These are phyloP conservation scores for Inga laurina DNA, from an alignment of 306 rosid species.

Conservation along the genomic window DNA sequence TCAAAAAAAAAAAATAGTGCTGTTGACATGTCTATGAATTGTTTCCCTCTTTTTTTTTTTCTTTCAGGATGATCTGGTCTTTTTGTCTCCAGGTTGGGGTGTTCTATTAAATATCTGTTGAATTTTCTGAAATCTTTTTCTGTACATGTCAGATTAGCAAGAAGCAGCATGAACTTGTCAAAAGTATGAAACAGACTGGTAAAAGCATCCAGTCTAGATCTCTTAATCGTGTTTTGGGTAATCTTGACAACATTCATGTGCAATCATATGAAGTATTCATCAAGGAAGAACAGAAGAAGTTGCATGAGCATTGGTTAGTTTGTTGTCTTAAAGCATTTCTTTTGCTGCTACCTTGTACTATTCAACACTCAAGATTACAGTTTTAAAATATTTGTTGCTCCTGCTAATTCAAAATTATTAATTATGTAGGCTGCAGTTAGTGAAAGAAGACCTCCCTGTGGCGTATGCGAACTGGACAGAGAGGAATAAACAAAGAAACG, in stretches of 20 bases:
- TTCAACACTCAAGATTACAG: conserved; percentile 1
- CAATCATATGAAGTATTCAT: conserved; percentile 83
- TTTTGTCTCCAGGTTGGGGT: background rate
- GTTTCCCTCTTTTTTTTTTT: conserved; percentile 3
- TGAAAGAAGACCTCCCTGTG: conserved; percentile 67
- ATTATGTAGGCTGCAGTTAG: conserved; percentile 73
- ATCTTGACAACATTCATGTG: conserved; percentile 65
- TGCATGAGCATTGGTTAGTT: conserved; percentile 91
- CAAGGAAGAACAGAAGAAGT: conserved; percentile 85
- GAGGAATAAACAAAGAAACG: conserved; percentile 48
- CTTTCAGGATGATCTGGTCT: conserved; percentile 16
- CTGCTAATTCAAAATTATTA: conserved; percentile 29
- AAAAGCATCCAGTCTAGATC: conserved; percentile 76
- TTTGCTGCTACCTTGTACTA: conserved; percentile 4
- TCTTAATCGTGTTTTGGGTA: conserved; percentile 84
- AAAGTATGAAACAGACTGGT: conserved; percentile 88
- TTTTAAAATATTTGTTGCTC: conserved; percentile 14
- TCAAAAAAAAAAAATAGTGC: background rate
- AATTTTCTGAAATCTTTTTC: conserved; percentile 38
- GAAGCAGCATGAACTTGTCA: conserved; percentile 87
- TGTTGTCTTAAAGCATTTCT: conserved; percentile 6
- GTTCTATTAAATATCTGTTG: background rate
- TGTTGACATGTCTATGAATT: background rate
- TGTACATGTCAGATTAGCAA: conserved; percentile 75
- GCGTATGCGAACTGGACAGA: conserved; percentile 67